Base-by-base conservation (phyloP, 208 protist genomes). In the Endotrypanum monterogeii region DNA sequence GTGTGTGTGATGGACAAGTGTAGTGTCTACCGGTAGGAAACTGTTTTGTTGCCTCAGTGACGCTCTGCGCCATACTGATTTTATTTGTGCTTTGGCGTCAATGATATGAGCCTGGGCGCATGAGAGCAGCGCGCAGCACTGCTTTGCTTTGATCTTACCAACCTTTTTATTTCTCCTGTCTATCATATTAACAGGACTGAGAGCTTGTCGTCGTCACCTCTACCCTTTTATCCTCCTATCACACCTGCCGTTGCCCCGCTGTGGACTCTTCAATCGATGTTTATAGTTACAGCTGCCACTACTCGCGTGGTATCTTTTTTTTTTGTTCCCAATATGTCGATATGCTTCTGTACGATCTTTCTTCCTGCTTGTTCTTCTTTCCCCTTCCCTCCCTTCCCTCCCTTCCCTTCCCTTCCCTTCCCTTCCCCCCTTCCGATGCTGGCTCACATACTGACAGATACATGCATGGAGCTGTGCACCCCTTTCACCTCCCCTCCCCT, bases 321-420 rank as follows among this genome's bases (percentile, higher is more conserved):
- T 25, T 2, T n/a, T 48, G 8, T 11, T 11, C 12, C 44, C 44
- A 48, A 11, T 48, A 48, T 48, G 44, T 48, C 44, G 44, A 48
- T 48, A 48, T 11, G 44, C 44, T 5, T n/a, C n/a, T 48, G 44
- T 48, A 48, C 12, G 44, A 48, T 11, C 44, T 48, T 48, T 48
- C 5, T 48, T 48, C 23, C 25, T 30, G 23, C 16, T 20, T n/a
- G 28, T 9, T 30, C 35, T 58, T 14, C 52, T 51, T 23, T 9
- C 44, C 23, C 23, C 23, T 71, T 23, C 60, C 51, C 41, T 41
- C n/a, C 39, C 23, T 39, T 81, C 61, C 50, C 20, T 76, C 12
- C 12, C 20, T 63, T 63, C 30, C 3, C 57, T 39, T 63, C 57
- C 16, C 57, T 30, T 63, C 57, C 23, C 32, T 63, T 25, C 39